Evolutionary conservation across 1,284 basidiomycete species (phyloP), one percentile per base, ranked within the genome.

Genomic region (Lentinula novae-zelandiae): DNA sequence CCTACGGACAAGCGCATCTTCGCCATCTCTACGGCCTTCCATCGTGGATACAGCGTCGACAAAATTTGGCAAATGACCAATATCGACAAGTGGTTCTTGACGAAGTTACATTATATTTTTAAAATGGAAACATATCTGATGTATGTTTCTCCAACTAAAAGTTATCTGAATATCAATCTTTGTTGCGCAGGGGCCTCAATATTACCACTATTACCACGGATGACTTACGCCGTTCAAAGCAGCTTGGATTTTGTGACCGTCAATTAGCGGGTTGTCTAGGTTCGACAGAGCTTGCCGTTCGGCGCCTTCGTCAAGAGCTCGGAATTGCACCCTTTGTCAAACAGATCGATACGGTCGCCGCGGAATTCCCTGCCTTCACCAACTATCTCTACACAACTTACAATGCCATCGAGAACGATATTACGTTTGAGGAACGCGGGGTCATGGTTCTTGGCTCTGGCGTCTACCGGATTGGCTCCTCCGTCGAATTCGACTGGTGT

Each of bases 401-500:
- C 82, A 98, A 98, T 70, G 96, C 93, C 10, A 79, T 89, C 65
- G 92, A 96, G 73, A 93, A 98, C 74, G 96, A 98, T 70, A 77
- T 99, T 68, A 75, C 78, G 10, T 98, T 98, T 76, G 77, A 88
- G 60, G 97, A 99, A 71, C 85, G 92, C 64, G 96, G 96, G 68
- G 89, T 98, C 64, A 97, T 99, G 86, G 96, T 98, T 12, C 85
- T 98, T 38, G 97, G 96, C 33, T 98, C 97, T 31, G 96, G 96
- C 68, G 96, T 98, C 15, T 99, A 99, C 78, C 90, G 97, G 61
- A 99, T 99, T 69, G 96, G 97, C 39, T 98, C 95, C 1, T 98
- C 95, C 1, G 97, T 99, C 75, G 97, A 99, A 77, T 99, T 99
- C 76, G 96, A 99, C 74, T 99, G 96, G 97, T 99, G 96, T 76